These are phyloP conservation scores for Diaporthe australafricana DNA, from an alignment of 2,329 filamentous ascomycete genomes.

Conservation along the genomic window DNA sequence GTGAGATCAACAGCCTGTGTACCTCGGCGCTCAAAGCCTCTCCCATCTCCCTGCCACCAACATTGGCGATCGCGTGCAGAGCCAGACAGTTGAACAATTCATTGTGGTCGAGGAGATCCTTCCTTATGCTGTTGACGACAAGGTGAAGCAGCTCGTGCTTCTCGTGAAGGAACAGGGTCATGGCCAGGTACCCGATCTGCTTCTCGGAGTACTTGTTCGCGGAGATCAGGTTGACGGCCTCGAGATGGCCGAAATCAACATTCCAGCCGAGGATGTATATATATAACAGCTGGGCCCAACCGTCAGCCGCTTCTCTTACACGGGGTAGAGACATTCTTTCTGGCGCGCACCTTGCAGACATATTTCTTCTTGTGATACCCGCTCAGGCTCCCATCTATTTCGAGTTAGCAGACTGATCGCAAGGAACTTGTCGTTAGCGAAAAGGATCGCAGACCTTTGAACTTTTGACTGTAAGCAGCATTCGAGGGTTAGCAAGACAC, in stretches of 20 bases:
- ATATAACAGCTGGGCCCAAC: slow-evolving; percentile 79
- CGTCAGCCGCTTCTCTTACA: slow-evolving; percentile 37
- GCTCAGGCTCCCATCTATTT: slow-evolving; percentile 83
- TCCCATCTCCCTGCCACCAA: slow-evolving; percentile 96
- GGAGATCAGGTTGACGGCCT: slow-evolving; percentile 97
- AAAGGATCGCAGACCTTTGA: slow-evolving; percentile 73
- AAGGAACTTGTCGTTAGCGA: background rate
- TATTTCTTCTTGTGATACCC: slow-evolving; percentile 99
- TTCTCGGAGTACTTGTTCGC: slow-evolving; percentile 98
- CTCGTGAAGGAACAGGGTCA: slow-evolving; percentile 97
- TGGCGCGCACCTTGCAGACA: slow-evolving; percentile 84
- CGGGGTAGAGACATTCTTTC: slow-evolving; percentile 22
- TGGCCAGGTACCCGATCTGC: slow-evolving; percentile 97
- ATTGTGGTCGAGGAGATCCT: slow-evolving; percentile 93
- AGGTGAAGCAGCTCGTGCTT: slow-evolving; percentile 95
- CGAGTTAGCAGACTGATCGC: slow-evolving; percentile 42
- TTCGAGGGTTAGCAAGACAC: background rate
- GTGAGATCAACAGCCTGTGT: slow-evolving; percentile 92
- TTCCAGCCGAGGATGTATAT: slow-evolving; percentile 99
- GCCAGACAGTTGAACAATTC: slow-evolving; percentile 98
- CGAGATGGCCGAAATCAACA: slow-evolving; percentile 97
- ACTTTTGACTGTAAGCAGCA: slow-evolving; percentile 77
- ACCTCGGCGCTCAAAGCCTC: slow-evolving; percentile 93
- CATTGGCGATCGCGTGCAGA: slow-evolving; percentile 96
- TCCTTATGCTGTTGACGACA: slow-evolving; percentile 98